These are phyloP conservation scores for Euphorbia celastroides DNA, from an alignment of 441 rosid species.

Conservation along the genomic window DNA sequence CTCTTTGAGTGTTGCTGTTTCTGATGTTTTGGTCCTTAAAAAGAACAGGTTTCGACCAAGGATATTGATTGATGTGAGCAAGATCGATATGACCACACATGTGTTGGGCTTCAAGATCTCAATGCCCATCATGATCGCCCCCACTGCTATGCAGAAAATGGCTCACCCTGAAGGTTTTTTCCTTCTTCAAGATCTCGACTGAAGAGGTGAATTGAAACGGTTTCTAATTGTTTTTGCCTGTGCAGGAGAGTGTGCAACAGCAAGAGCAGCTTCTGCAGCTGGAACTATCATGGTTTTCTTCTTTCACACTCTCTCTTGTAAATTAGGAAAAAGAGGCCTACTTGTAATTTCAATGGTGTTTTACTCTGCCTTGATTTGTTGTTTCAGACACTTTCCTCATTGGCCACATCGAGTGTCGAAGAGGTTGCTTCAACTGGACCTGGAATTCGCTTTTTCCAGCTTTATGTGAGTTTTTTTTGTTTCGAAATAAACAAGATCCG, in stretches of 20 bases:
- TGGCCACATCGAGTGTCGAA: conserved; percentile 90
- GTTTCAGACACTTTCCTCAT: conserved; percentile 76
- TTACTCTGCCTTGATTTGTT: conserved; percentile 15
- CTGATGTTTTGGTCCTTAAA: background rate
- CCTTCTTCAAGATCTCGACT: conserved; percentile 5
- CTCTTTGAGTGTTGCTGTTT: too few relatives aligned
- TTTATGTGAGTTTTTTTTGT: conserved; percentile 81
- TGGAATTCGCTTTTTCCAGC: conserved; percentile 90
- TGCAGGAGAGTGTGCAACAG: conserved; percentile 89
- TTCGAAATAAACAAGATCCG: too few relatives aligned
- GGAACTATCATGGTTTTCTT: conserved; percentile 85
- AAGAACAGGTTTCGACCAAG: conserved; percentile 78
- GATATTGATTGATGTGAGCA: conserved; percentile 77
- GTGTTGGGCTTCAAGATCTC: conserved; percentile 85
- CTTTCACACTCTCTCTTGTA: too few relatives aligned
- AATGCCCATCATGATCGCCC: conserved; percentile 98
- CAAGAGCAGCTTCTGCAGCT: conserved; percentile 87
- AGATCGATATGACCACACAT: conserved; percentile 65
- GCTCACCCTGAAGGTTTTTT: conserved; percentile 96
- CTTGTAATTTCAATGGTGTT: too few relatives aligned
- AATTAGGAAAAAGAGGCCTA: too few relatives aligned
- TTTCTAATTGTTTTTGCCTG: conserved; percentile 17
- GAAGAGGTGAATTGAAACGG: background rate
- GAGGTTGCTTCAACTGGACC: conserved; percentile 95
- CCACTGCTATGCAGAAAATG: conserved; percentile 97